Conservation (phyloP, 441 rosid genomes). For the Adansonia grandidieri region DNA sequence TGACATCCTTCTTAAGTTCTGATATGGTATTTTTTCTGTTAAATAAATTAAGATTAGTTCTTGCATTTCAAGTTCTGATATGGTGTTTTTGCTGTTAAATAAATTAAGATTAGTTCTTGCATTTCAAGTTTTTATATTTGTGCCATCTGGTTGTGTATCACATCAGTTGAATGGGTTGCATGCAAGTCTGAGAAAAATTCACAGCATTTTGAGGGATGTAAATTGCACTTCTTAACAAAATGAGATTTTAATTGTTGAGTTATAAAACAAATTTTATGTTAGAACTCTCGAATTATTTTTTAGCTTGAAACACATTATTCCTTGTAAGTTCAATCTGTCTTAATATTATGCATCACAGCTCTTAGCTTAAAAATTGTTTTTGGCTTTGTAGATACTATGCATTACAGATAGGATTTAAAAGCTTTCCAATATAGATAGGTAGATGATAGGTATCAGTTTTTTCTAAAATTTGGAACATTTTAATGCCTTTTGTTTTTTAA, state of each 20-base stretch:
- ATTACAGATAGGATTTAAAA: not conserved
- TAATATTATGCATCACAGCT: not conserved
- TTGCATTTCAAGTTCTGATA: not conserved
- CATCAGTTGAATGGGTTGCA: constrained; percentile 16
- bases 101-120: constrained; percentile 4
- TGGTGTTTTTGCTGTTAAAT: constrained; percentile 19
- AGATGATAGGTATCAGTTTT: not conserved
- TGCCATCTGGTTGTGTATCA: not conserved
- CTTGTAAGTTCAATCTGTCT: not conserved
- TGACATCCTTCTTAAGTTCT: constrained; percentile 17
- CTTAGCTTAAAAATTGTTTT: not conserved
- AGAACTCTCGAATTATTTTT: not conserved
- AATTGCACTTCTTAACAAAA: constrained; percentile 1
- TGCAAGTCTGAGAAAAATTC: not conserved
- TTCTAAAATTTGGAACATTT: not conserved
- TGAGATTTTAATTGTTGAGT: not conserved
- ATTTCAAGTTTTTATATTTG: not conserved
- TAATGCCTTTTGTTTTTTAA: not conserved
- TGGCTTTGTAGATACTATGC: not conserved
- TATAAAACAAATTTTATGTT: constrained; percentile 1
- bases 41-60: constrained; percentile 12
- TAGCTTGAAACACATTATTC: not conserved
- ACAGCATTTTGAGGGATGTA: not conserved
- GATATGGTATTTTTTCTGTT: constrained; percentile 20
- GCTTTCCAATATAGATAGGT: constrained; percentile 16